Conservation (phyloP, 345 rosid species). For the Rhizophora mangle region DNA sequence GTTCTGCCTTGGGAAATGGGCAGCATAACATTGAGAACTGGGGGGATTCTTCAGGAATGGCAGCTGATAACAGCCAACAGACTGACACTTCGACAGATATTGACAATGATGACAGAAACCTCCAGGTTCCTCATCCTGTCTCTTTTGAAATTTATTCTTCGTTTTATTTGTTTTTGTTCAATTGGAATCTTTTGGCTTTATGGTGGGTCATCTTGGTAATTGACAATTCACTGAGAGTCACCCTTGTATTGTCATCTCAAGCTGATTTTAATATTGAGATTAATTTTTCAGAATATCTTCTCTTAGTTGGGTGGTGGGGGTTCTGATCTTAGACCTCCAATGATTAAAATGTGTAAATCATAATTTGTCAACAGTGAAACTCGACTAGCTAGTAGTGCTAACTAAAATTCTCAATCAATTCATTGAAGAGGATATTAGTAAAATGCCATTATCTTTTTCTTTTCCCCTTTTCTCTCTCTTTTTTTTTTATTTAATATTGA, state of each 20-base stretch:
- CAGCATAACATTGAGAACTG: conserved; percentile 58
- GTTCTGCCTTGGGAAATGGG: conserved; percentile 50
- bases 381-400: neutral
- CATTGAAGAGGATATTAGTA: too few species aligned
- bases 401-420: too few species aligned
- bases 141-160: conserved; percentile 24
- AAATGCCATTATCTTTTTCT: too few species aligned
- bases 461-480: too few species aligned
- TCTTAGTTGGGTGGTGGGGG: neutral
- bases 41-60: conserved; percentile 73
- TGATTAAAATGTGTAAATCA: neutral
- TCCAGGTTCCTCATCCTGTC: conserved; percentile 47
- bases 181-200: conserved; percentile 10
- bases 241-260: conserved; percentile 5
- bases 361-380: too few species aligned
- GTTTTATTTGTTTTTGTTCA: conserved; percentile 13
- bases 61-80: conserved; percentile 73
- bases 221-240: conserved; percentile 17
- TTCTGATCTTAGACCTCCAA: neutral
- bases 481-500: neutral
- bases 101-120: conserved; percentile 78
- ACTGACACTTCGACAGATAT: conserved; percentile 95
- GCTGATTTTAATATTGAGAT: neutral
- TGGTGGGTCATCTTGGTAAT: conserved; percentile 37
- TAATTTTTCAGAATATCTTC: conserved; percentile 15